phyloP scores from a whole-genome alignment of 805 yeast genomes.

The Brettanomyces anomalus region DNA sequence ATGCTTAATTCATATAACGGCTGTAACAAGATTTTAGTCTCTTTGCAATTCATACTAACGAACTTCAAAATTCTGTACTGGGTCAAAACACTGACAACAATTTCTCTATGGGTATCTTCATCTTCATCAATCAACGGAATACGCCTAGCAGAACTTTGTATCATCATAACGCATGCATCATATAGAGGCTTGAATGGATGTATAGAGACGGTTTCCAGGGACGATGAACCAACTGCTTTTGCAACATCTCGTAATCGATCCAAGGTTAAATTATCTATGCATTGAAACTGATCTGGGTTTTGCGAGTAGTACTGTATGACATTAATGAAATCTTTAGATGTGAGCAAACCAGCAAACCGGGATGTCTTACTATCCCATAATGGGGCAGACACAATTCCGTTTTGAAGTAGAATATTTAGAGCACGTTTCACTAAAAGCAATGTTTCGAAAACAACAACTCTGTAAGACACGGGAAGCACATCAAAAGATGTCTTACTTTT shows the following conservation, averaged over 20 bases:
- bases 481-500: constrained; percentile 92
- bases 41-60: constrained; percentile 93
- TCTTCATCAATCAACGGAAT: constrained; percentile 93
- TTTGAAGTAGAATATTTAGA: constrained; percentile 79
- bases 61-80: constrained; percentile 94
- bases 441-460: constrained; percentile 89
- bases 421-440: constrained; percentile 84
- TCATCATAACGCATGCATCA: constrained; percentile 91
- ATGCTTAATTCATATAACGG: constrained; percentile 65
- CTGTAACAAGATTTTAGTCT: constrained; percentile 71
- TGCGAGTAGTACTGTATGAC: constrained; percentile 92
- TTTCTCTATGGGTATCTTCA: constrained; percentile 85
- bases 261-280: constrained; percentile 76
- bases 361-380: constrained; percentile 89
- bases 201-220: constrained; percentile 71
- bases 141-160: constrained; percentile 80
- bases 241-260: constrained; percentile 85
- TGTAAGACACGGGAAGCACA: constrained; percentile 89
- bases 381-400: constrained; percentile 93
- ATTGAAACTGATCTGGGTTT: constrained; percentile 78
- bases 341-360: constrained; percentile 87
- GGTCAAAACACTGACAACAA: constrained; percentile 89
- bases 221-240: constrained; percentile 70
- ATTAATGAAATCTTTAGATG: constrained; percentile 87
- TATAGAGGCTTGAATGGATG: constrained; percentile 86